phyloP scores from a whole-genome alignment of 192 early-diverging fungal genomes.

The Borealophlyctis nickersoniae region DNA sequence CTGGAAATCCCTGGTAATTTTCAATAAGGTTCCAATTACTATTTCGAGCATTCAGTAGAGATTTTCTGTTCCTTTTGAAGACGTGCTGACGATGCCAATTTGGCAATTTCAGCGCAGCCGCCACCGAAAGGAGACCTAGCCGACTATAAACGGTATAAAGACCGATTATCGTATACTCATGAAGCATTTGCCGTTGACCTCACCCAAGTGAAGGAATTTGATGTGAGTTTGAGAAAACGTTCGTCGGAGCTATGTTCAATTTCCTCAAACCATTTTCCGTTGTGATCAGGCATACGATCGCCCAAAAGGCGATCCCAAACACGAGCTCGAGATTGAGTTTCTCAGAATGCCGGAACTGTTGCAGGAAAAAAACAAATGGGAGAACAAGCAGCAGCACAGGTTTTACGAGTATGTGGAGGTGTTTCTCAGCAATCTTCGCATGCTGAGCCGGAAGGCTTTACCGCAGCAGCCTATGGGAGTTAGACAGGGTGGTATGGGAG shows the following conservation, averaged over 20 bases:
- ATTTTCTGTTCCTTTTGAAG: constrained; percentile 4
- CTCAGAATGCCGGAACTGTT: constrained; percentile 51
- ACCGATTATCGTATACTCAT: constrained; percentile 82
- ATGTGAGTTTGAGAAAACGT: background rate
- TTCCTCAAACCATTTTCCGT: background rate
- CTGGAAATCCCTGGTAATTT: constrained; percentile 60
- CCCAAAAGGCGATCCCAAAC: constrained; percentile 49
- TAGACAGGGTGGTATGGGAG: too few species aligned
- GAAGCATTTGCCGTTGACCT: constrained; percentile 83
- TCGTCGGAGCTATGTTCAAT: background rate
- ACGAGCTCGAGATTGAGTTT: constrained; percentile 87
- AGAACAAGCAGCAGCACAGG: constrained; percentile 53
- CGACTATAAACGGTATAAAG: constrained; percentile 71
- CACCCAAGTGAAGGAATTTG: constrained; percentile 70
- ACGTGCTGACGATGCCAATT: background rate
- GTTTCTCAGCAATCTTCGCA: constrained; percentile 79
- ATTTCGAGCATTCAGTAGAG: too few species aligned
- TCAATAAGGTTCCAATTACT: background rate
- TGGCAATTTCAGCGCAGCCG: constrained; percentile 5
- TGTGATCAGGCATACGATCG: background rate
- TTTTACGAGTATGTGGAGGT: constrained; percentile 68
- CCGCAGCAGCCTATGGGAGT: constrained; percentile 6
- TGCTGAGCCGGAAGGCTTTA: constrained; percentile 42
- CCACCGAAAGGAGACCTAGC: constrained; percentile 44
- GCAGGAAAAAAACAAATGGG: constrained; percentile 61